phyloP scores from a whole-genome alignment of 2,329 filamentous ascomycete species.

The Pseudogymnoascus sp. region DNA sequence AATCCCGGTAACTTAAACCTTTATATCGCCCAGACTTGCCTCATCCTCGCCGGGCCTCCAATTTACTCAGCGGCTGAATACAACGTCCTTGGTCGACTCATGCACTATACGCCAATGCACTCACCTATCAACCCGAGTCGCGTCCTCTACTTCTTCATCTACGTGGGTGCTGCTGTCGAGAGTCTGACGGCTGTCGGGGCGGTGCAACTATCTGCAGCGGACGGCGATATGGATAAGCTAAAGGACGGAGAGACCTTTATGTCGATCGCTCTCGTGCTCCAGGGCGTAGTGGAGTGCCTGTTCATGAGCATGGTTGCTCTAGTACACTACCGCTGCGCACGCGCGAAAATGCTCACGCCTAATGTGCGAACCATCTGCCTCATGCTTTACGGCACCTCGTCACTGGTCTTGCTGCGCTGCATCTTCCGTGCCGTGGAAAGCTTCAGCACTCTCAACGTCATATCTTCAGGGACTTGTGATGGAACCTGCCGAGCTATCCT shows the following conservation, averaged over 20 bases:
- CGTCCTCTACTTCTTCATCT: constrained; percentile 30
- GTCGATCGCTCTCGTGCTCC: constrained; percentile 24
- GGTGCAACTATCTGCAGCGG: constrained; percentile 19
- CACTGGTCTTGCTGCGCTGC: constrained; percentile 28
- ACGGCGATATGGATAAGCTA: constrained; percentile 14
- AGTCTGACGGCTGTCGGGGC: constrained; percentile 28
- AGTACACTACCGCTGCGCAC: constrained; percentile 24
- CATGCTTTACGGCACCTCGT: constrained; percentile 30
- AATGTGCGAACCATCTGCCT: constrained; percentile 28
- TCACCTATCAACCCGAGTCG: constrained; percentile 30
- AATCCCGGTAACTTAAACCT: constrained; percentile 23
- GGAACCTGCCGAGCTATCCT: constrained; percentile 23
- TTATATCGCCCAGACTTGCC: constrained; percentile 29
- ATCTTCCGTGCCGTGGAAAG: constrained; percentile 30
- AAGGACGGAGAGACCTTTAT: constrained; percentile 25
- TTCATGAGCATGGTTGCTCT: constrained; percentile 16
- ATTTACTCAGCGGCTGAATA: constrained; percentile 32
- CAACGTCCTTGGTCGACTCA: constrained; percentile 29
- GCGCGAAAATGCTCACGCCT: constrained; percentile 19
- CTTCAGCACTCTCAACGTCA: constrained; percentile 20
- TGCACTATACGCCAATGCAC: constrained; percentile 33
- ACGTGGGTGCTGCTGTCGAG: constrained; percentile 29
- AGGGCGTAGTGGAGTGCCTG: constrained; percentile 26
- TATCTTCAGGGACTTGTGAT: constrained; percentile 18
- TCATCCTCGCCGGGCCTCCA: constrained; percentile 29